Conservation (phyloP, 495 filamentous ascomycete species). For the Podospora pseudopauciseta region DNA sequence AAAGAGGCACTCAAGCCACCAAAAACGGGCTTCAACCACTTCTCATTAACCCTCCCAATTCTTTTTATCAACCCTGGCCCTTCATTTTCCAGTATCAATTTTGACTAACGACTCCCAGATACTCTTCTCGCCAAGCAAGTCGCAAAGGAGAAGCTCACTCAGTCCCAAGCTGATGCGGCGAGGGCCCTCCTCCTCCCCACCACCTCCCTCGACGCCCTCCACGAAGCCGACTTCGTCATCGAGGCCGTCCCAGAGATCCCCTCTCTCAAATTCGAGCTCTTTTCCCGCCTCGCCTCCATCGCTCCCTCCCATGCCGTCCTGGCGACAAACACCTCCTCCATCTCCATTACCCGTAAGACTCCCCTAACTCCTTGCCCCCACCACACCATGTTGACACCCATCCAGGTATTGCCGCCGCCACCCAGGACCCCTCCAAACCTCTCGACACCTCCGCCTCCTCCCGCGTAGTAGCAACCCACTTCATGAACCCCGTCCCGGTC, state of each 20-base stretch:
- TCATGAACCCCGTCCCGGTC: slow-evolving; percentile 98
- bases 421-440: slow-evolving; percentile 58
- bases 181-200: slow-evolving; percentile 64
- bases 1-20: not conserved
- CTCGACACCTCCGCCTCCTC: slow-evolving; percentile 77
- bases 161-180: slow-evolving; percentile 67
- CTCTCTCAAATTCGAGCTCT: slow-evolving; percentile 81
- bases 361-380: too few species aligned
- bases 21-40: not conserved
- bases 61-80: slow-evolving; percentile 4
- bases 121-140: slow-evolving; percentile 92
- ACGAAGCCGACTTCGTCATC: slow-evolving; percentile 92
- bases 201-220: slow-evolving; percentile 72
- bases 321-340: slow-evolving; percentile 96
- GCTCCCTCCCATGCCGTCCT: slow-evolving; percentile 85
- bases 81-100: not conserved
- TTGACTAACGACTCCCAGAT: slow-evolving; percentile 49
- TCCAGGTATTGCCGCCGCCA: slow-evolving; percentile 70
- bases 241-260: slow-evolving; percentile 96
- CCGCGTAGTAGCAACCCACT: slow-evolving; percentile 92
- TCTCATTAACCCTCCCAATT: not conserved
- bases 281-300: slow-evolving; percentile 76
- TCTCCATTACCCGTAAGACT: slow-evolving; percentile 74
- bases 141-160: slow-evolving; percentile 73
- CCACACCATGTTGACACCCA: too few species aligned